Percentiles rank a stretch among this genome's conserved stretches.
These are phyloP conservation scores for Cymodocea nodosa DNA, from an alignment of 116 monocot species.

Conservation along the genomic window DNA sequence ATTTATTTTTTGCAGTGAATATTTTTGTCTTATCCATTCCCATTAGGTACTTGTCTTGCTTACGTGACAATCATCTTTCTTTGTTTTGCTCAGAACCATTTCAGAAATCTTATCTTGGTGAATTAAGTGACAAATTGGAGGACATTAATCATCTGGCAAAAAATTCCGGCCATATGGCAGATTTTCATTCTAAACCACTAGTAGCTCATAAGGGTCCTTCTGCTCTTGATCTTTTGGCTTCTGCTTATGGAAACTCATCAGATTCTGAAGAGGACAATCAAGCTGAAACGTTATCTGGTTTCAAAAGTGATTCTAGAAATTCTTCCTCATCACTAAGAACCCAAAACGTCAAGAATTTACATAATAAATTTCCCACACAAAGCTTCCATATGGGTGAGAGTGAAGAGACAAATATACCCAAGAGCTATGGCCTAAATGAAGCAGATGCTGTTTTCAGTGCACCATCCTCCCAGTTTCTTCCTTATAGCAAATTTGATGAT, in stretches of 20 bases:
- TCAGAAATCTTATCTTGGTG: not conserved
- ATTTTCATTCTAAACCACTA: conserved; percentile 17
- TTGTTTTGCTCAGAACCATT: not conserved
- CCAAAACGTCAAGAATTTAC: conserved; percentile 1
- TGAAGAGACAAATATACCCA: not conserved
- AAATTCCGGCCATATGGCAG: conserved; percentile 4
- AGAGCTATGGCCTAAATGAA: conserved; percentile 6
- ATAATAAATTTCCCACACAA: conserved; percentile 1
- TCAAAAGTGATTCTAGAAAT: conserved; percentile 3
- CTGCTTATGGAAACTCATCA: conserved; percentile 61
- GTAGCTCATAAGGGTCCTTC: conserved; percentile 27
- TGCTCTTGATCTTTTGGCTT: conserved; percentile 87
- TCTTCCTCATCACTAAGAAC: not conserved
- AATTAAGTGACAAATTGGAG: not conserved
- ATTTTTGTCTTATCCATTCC: too few species aligned
- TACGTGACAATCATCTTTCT: not conserved
- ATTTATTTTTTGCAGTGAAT: too few species aligned
- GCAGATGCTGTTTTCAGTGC: not conserved
- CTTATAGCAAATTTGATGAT: not conserved
- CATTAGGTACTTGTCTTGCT: not conserved
- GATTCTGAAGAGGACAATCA: conserved; percentile 49
- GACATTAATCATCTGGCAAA: not conserved
- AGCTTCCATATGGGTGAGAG: conserved; percentile 8
- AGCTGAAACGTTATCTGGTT: not conserved
- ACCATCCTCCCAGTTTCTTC: not conserved